phyloP scores from a whole-genome alignment of 1,284 basidiomycete species.

The Puccinia brachypodii region DNA sequence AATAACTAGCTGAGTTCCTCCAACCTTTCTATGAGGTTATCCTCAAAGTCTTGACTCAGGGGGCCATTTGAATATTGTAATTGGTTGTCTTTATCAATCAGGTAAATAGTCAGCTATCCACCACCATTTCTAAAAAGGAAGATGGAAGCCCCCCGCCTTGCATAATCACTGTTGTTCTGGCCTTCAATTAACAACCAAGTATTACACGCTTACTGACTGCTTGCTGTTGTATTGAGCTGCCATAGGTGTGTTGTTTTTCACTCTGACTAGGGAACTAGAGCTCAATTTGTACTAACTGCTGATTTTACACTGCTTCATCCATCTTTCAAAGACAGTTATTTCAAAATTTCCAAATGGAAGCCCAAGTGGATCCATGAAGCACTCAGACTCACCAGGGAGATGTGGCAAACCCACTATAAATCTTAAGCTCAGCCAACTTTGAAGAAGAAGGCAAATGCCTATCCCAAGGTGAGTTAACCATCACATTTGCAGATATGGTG shows the following conservation, averaged over 20 bases:
- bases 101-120: neutral
- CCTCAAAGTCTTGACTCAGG: neutral
- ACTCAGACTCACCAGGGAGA: neutral
- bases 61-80: neutral
- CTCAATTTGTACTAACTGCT: no score
- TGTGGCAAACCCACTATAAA: neutral
- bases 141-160: neutral
- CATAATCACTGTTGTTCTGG: neutral
- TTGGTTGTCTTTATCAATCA: conserved; percentile 8
- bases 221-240: neutral
- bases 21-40: neutral
- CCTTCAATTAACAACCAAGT: neutral
- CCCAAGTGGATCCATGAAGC: neutral
- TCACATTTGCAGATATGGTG: no score
- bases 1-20: neutral
- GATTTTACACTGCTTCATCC: no score
- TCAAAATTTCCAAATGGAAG: conserved; percentile 4
- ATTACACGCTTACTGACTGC: conserved; percentile 1
- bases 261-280: no score
- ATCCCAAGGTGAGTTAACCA: no score
- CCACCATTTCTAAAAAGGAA: neutral
- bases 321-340: conserved; percentile 11
- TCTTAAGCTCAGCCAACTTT: no score
- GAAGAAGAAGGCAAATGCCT: no score
- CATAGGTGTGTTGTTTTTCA: neutral